phyloP scores from a whole-genome alignment of 345 rosid genomes.

The Populus pruinosa region DNA sequence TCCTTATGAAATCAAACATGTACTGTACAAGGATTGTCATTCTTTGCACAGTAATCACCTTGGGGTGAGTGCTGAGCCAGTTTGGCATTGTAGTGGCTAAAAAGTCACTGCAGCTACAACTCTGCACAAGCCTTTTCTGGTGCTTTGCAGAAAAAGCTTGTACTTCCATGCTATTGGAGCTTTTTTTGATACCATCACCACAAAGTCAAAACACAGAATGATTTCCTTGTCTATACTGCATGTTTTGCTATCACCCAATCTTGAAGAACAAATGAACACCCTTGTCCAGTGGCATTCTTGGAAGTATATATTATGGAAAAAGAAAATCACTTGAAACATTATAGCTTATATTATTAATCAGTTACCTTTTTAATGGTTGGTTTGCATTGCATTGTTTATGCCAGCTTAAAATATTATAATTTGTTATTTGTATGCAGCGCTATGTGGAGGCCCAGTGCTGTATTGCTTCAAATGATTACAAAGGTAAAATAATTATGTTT shows the following conservation, averaged over 20 bases:
- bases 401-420: background rate
- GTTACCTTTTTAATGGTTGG: background rate
- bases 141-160: background rate
- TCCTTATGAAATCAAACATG: background rate
- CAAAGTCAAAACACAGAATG: too few species aligned
- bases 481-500: slow-evolving; percentile 40
- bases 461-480: slow-evolving; percentile 86
- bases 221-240: background rate
- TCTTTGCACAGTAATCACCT: background rate
- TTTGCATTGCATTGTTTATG: slow-evolving; percentile 2
- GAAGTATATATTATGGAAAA: background rate
- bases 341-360: background rate
- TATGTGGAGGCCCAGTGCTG: slow-evolving; percentile 97
- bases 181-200: background rate
- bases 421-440: slow-evolving; percentile 55
- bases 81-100: too few species aligned
- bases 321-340: background rate
- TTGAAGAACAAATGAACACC: background rate
- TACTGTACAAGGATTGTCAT: background rate
- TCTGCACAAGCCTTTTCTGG: background rate
- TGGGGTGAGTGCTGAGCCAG: background rate
- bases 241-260: background rate
- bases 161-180: background rate
- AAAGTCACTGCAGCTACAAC: too few species aligned
- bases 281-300: background rate